A percentile compares a stretch with the other conserved stretches of the same genome.
Evolutionary conservation across 257 asterid genomes (phyloP).

Genomic region (Paraleonurus japonicus): DNA sequence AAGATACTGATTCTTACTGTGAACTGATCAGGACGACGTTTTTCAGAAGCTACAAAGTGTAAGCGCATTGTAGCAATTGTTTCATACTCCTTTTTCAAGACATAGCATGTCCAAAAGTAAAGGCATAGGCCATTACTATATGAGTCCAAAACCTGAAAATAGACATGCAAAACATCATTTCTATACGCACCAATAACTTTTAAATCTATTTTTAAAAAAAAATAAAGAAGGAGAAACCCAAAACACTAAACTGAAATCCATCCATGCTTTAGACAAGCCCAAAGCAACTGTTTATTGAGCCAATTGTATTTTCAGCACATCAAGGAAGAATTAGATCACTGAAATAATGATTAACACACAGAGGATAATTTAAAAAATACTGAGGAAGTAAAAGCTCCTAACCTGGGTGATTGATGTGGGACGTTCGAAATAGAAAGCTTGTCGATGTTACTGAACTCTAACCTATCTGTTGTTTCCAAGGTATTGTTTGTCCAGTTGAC

Average conservation of each 20-base stretch:
- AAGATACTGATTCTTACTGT: constrained; percentile 50
- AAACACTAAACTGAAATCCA: neutral
- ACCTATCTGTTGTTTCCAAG: constrained; percentile 42
- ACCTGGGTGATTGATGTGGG: constrained; percentile 77
- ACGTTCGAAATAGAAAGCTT: constrained; percentile 92
- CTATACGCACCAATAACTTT: neutral
- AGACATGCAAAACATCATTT: constrained; percentile 18
- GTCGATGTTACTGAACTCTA: constrained; percentile 64
- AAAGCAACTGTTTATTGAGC: neutral
- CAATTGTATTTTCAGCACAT: neutral
- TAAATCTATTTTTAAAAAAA: neutral
- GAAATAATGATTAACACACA: neutral
- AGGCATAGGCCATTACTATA: constrained; percentile 77
- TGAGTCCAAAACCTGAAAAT: constrained; percentile 88
- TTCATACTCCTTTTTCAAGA: constrained; percentile 72
- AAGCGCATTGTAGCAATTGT: constrained; percentile 75
- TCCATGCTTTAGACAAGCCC: neutral
- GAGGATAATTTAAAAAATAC: neutral
- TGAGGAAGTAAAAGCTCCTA: constrained; percentile 21
- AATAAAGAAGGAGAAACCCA: neutral
- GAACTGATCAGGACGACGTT: constrained; percentile 91
- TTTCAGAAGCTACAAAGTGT: constrained; percentile 84
- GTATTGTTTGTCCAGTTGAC: constrained; percentile 94
- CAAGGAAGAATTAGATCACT: neutral
- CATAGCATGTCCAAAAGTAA: constrained; percentile 86